Evolutionary conservation across 2,329 filamentous ascomycete species (phyloP).

Genomic region (Penicillium digitatum): DNA sequence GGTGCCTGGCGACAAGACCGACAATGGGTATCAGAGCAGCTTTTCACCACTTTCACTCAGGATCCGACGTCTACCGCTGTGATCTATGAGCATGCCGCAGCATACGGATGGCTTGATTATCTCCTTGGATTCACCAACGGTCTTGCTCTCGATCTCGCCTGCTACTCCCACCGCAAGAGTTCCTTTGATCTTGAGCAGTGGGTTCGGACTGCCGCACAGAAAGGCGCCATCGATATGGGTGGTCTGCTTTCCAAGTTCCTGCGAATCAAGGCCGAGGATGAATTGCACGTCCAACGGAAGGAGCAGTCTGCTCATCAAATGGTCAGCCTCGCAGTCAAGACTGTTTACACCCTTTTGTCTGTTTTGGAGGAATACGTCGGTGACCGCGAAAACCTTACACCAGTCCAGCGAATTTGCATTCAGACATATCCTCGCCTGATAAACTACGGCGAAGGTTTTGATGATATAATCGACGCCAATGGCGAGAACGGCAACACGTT

Average conservation of each 20-base stretch:
- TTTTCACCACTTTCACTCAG: slow-evolving; percentile 71
- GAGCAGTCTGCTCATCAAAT: slow-evolving; percentile 64
- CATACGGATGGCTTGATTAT: slow-evolving; percentile 79
- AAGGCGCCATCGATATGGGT: slow-evolving; percentile 64
- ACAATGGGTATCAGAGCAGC: slow-evolving; percentile 74
- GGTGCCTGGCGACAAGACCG: slow-evolving; percentile 89
- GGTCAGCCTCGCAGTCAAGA: slow-evolving; percentile 76
- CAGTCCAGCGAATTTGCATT: slow-evolving; percentile 81
- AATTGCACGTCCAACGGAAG: slow-evolving; percentile 67
- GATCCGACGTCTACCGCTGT: slow-evolving; percentile 64
- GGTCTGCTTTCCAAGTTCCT: slow-evolving; percentile 74
- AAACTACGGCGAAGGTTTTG: slow-evolving; percentile 90
- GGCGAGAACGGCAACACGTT: slow-evolving; percentile 77
- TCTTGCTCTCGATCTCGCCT: slow-evolving; percentile 82
- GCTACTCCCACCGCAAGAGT: slow-evolving; percentile 75
- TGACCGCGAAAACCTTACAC: slow-evolving; percentile 66
- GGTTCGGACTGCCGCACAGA: slow-evolving; percentile 65
- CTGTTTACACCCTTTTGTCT: slow-evolving; percentile 73
- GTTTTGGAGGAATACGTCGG: slow-evolving; percentile 67
- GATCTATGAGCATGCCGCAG: slow-evolving; percentile 74
- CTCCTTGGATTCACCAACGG: slow-evolving; percentile 74
- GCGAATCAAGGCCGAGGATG: slow-evolving; percentile 76
- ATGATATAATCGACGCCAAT: slow-evolving; percentile 85
- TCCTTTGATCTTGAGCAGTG: slow-evolving; percentile 78
- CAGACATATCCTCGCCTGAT: slow-evolving; percentile 90